phyloP scores from a whole-genome alignment of 2,329 filamentous ascomycete genomes.

The Raffaelea arxii region DNA sequence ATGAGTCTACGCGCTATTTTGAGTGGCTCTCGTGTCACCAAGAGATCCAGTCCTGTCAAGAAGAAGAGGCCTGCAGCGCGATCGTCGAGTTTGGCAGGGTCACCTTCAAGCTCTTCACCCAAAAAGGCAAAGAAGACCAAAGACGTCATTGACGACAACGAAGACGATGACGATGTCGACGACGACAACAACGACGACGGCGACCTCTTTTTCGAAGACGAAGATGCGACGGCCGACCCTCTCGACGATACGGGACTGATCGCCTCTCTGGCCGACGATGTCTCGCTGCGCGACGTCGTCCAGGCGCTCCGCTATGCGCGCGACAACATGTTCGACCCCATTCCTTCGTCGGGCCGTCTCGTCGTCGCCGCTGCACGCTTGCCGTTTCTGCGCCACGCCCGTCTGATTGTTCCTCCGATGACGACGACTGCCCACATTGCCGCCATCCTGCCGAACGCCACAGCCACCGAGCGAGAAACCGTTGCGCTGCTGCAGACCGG shows the following conservation, averaged over 20 bases:
- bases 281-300: constrained; percentile 49
- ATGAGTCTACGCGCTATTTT: constrained; percentile 16
- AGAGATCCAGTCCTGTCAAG: constrained; percentile 3
- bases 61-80: background rate
- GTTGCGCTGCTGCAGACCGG: constrained; percentile 49
- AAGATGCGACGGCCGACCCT: constrained; percentile 15
- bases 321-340: constrained; percentile 50
- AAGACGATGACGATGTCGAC: constrained; percentile 16
- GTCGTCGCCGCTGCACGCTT: constrained; percentile 30
- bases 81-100: constrained; percentile 12
- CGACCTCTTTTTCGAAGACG: constrained; percentile 29
- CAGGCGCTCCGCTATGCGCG: constrained; percentile 57
- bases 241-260: constrained; percentile 53
- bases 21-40: constrained; percentile 14
- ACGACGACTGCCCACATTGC: constrained; percentile 58
- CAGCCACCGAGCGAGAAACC: constrained; percentile 57
- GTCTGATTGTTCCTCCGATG: constrained; percentile 49
- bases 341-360: constrained; percentile 42
- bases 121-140: constrained; percentile 1
- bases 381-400: constrained; percentile 53
- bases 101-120: constrained; percentile 11
- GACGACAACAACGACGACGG: constrained; percentile 22
- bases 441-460: constrained; percentile 51
- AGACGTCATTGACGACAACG: background rate
- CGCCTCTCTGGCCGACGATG: constrained; percentile 42